A percentile compares a stretch with the other conserved stretches of the same genome.
Conservation (phyloP, 768 basidiomycete genomes). For the Gelatoporia subvermispora region DNA sequence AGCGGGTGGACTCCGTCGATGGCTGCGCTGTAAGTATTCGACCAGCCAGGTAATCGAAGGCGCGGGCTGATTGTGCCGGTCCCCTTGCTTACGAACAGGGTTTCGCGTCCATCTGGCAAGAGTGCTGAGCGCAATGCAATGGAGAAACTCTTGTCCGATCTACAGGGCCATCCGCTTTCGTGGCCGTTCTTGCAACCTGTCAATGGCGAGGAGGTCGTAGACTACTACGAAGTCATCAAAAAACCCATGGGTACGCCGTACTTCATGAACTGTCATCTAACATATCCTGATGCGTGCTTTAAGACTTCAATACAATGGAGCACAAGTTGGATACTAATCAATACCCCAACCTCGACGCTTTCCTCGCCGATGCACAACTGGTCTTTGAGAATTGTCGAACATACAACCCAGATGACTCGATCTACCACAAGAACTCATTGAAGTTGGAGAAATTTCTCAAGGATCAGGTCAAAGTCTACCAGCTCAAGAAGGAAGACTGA, state of each 20-base stretch:
- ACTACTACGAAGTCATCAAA: constrained; percentile 88
- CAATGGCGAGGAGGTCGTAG: constrained; percentile 68
- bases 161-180: constrained; percentile 70
- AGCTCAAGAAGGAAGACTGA: constrained; percentile 21
- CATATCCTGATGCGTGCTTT: neutral
- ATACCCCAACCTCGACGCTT: constrained; percentile 69
- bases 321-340: constrained; percentile 86
- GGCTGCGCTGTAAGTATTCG: constrained; percentile 55
- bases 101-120: constrained; percentile 41
- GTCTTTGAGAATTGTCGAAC: constrained; percentile 85
- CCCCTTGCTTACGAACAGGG: no score
- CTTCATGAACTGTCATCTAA: neutral
- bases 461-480: constrained; percentile 29
- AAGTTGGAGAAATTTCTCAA: constrained; percentile 78
- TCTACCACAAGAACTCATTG: constrained; percentile 81
- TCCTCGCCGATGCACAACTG: constrained; percentile 75
- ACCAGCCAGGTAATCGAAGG: neutral
- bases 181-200: constrained; percentile 92
- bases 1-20: constrained; percentile 90
- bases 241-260: constrained; percentile 82
- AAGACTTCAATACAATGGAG: constrained; percentile 86
- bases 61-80: constrained; percentile 6
- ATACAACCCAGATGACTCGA: constrained; percentile 79
- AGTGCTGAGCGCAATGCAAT: constrained; percentile 62
- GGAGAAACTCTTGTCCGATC: constrained; percentile 71